Conservation (phyloP, 352 stramenopile species). For the Phytophthora capsici region DNA sequence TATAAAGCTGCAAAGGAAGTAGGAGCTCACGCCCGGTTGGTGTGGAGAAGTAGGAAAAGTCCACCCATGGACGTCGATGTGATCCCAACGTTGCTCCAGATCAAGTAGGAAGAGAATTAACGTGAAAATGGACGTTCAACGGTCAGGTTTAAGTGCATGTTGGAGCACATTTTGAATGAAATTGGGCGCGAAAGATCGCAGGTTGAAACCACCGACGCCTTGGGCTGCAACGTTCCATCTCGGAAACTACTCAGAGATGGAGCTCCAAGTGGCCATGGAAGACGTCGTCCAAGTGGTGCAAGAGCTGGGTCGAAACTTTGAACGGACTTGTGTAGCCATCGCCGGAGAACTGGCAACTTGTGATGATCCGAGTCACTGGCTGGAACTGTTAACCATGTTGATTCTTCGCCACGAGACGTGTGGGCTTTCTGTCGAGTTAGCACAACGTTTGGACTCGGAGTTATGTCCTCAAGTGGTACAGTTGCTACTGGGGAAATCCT, state of each 20-base stretch:
- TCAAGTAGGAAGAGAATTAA: constrained; percentile 7
- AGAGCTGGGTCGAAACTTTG: constrained; percentile 61
- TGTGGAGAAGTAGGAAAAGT: constrained; percentile 32
- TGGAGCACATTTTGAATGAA: constrained; percentile 9
- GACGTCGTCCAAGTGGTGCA: constrained; percentile 16
- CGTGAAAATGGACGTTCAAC: constrained; percentile 1
- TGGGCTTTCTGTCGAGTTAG: constrained; percentile 31
- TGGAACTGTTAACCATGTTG: constrained; percentile 38
- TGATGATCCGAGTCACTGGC: constrained; percentile 37
- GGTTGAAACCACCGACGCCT: background rate
- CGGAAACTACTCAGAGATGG: constrained; percentile 11
- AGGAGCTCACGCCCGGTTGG: constrained; percentile 50
- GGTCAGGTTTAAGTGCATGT: background rate
- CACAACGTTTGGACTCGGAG: constrained; percentile 53
- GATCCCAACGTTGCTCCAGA: constrained; percentile 40
- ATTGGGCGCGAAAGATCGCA: constrained; percentile 6
- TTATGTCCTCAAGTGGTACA: constrained; percentile 69
- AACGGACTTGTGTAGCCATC: constrained; percentile 51
- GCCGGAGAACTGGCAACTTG: constrained; percentile 43
- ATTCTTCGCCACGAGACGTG: background rate
- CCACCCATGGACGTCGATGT: constrained; percentile 18
- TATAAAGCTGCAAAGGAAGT: constrained; percentile 50
- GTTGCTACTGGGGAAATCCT: constrained; percentile 49
- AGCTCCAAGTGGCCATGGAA: constrained; percentile 9
- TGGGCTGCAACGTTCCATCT: background rate